Percentiles rank a stretch among this genome's conserved stretches.
These are phyloP conservation scores for Microdochium trichocladiopsis DNA, from an alignment of 2,329 filamentous ascomycete genomes.

Conservation along the genomic window DNA sequence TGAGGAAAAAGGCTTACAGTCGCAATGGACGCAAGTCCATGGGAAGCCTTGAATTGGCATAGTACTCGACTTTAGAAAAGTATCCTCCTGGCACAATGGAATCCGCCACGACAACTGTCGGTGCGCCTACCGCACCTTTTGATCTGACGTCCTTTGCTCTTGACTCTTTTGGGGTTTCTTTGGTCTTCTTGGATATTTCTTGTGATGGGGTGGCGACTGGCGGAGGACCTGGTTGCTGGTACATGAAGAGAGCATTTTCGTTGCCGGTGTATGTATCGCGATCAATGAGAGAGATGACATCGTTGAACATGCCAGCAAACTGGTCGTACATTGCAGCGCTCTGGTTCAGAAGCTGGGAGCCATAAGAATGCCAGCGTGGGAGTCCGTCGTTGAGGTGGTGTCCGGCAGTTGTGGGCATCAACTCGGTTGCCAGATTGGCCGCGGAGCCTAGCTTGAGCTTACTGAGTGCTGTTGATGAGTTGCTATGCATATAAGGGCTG, in stretches of 20 bases:
- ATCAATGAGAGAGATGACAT: slow-evolving; percentile 67
- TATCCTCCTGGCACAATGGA: slow-evolving; percentile 43
- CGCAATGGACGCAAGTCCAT: slow-evolving; percentile 59
- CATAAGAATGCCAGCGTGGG: slow-evolving; percentile 32
- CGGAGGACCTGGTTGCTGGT: slow-evolving; percentile 15
- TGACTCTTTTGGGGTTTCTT: slow-evolving; percentile 3
- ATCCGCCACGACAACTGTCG: slow-evolving; percentile 23
- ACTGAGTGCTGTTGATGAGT: slow-evolving; percentile 14
- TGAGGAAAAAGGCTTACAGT: slow-evolving; percentile 39
- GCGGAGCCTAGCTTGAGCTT: slow-evolving; percentile 31
- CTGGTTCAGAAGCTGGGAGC: slow-evolving; percentile 36
- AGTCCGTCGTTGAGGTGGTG: slow-evolving; percentile 33
- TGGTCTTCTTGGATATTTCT: slow-evolving; percentile 5
- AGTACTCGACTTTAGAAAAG: slow-evolving; percentile 72
- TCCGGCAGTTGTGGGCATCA: slow-evolving; percentile 25
- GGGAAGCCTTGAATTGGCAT: slow-evolving; percentile 70
- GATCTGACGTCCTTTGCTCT: slow-evolving; percentile 19
- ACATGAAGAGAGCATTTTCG: slow-evolving; percentile 46
- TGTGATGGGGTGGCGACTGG: slow-evolving; percentile 6
- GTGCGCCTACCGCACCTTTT: slow-evolving; percentile 25
- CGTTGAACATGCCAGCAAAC: slow-evolving; percentile 56
- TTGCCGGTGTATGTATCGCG: slow-evolving; percentile 45
- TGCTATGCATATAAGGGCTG: slow-evolving; percentile 10
- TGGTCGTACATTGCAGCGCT: slow-evolving; percentile 46
- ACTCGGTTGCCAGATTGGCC: slow-evolving; percentile 32